A percentile compares a stretch with the other conserved stretches of the same genome.
Evolutionary conservation across 257 asterid species (phyloP).

Genomic region (Salvia miltiorrhiza): DNA sequence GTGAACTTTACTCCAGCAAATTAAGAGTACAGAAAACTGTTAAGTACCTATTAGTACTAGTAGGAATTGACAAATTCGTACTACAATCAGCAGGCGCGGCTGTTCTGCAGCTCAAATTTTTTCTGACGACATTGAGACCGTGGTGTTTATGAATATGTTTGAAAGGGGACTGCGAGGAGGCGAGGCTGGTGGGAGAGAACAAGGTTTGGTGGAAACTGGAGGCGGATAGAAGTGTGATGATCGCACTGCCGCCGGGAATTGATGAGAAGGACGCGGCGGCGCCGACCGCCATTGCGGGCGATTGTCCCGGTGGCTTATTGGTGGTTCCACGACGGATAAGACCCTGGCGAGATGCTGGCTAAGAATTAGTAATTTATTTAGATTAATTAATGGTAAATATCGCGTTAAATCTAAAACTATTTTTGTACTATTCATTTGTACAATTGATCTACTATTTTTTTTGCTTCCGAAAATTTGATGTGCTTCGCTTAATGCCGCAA

Average conservation of each 20-base stretch:
- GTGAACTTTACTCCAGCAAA: not conserved
- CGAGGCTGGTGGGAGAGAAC: slow-evolving; percentile 27
- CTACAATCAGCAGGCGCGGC: slow-evolving; percentile 36
- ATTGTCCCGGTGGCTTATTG: slow-evolving; percentile 21
- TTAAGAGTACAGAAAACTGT: slow-evolving; percentile 1
- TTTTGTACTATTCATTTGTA: too few species aligned
- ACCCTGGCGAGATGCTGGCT: too few species aligned
- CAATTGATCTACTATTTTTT: too few species aligned
- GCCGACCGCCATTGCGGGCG: slow-evolving; percentile 32
- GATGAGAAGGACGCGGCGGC: slow-evolving; percentile 37
- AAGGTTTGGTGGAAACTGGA: slow-evolving; percentile 35
- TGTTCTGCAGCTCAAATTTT: slow-evolving; percentile 39
- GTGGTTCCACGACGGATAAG: not conserved
- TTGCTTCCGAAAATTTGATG: too few species aligned
- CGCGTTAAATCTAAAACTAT: too few species aligned
- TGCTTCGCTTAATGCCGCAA: too few species aligned
- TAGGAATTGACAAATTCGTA: slow-evolving; percentile 28
- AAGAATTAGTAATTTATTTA: too few species aligned
- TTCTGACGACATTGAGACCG: slow-evolving; percentile 14
- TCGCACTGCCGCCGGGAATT: slow-evolving; percentile 24
- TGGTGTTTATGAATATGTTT: slow-evolving; percentile 31
- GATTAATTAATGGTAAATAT: too few species aligned
- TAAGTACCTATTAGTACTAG: slow-evolving; percentile 48
- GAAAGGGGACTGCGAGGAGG: slow-evolving; percentile 24
- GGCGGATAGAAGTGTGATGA: slow-evolving; percentile 36